phyloP scores from a whole-genome alignment of 2,329 filamentous ascomycete species.

The Clonostachys sp. region DNA sequence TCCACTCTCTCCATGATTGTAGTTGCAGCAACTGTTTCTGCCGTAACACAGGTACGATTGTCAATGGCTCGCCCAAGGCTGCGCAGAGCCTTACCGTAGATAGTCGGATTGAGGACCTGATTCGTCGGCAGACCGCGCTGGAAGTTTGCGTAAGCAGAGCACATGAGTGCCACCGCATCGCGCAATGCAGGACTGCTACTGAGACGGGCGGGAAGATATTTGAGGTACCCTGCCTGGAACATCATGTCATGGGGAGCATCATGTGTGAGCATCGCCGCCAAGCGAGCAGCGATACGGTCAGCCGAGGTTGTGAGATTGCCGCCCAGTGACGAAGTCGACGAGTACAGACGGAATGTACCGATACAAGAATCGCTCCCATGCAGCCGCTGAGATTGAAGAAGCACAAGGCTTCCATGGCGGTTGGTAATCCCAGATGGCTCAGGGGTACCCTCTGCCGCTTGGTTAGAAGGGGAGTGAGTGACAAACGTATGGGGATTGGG shows the following conservation, averaged over 20 bases:
- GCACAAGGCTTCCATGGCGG: too few species aligned
- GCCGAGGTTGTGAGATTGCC: not conserved
- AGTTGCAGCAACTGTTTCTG: not conserved
- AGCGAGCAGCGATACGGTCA: not conserved
- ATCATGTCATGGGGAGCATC: not conserved
- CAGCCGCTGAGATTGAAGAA: not conserved
- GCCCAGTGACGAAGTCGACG: not conserved
- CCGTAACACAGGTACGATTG: not conserved
- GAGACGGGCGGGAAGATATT: not conserved
- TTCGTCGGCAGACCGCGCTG: not conserved
- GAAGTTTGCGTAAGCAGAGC: not conserved
- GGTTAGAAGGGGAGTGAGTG: not conserved
- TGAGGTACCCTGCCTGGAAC: not conserved
- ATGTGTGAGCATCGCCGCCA: not conserved
- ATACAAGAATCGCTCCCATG: not conserved
- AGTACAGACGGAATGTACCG: not conserved
- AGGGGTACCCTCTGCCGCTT: not conserved
- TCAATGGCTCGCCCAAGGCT: not conserved
- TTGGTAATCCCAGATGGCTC: not conserved
- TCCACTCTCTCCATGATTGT: not conserved
- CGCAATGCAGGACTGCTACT: not conserved
- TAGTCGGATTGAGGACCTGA: not conserved
- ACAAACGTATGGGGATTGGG: not conserved
- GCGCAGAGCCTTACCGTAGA: not conserved
- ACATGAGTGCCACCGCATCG: not conserved